A percentile compares a stretch with the other conserved stretches of the same genome.
phyloP scores from a whole-genome alignment of 768 basidiomycete species.

The Leccinum rimulosum region DNA sequence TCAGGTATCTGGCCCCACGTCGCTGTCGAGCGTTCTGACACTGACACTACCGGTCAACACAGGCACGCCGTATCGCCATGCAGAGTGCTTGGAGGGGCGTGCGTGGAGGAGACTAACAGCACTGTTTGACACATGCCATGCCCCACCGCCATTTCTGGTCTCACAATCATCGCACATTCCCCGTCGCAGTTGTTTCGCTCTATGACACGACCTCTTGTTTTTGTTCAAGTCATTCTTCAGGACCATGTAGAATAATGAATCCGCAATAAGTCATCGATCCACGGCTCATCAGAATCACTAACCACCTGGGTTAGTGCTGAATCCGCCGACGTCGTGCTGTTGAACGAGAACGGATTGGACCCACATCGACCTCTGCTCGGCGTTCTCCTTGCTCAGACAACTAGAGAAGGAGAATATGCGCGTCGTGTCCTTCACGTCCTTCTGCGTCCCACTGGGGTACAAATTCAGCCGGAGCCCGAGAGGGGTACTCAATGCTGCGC shows the following conservation, averaged over 20 bases:
- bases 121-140: constrained; percentile 5
- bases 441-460: no score
- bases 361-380: no score
- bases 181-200: constrained; percentile 8
- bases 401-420: no score
- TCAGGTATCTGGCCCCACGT: constrained; percentile 54
- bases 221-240: constrained; percentile 11
- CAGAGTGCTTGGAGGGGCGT: constrained; percentile 86
- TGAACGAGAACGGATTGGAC: no score
- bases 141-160: background rate
- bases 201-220: constrained; percentile 12
- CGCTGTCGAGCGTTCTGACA: background rate
- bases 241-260: constrained; percentile 29
- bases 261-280: constrained; percentile 8
- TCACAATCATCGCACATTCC: constrained; percentile 7
- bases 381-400: no score
- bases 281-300: no score
- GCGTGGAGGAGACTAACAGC: constrained; percentile 41
- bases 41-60: constrained; percentile 9
- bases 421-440: no score
- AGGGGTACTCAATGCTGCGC: no score
- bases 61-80: constrained; percentile 85
- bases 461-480: no score
- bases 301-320: no score
- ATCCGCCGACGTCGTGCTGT: no score